phyloP scores from a whole-genome alignment of 2,329 filamentous ascomycete genomes.

The Aspergillus aculeatinus region DNA sequence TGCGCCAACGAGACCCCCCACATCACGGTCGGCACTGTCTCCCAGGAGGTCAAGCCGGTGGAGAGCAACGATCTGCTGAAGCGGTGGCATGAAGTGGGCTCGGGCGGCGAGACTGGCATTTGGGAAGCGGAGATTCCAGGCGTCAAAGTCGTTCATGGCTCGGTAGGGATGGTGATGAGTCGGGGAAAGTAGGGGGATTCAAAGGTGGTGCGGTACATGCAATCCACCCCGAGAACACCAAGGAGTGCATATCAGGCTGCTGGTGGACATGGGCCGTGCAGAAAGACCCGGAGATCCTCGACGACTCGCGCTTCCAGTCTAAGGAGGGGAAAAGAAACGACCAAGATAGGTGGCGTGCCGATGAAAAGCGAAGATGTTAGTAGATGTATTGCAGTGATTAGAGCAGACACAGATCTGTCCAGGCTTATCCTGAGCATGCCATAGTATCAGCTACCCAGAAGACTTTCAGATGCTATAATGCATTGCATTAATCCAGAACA shows the following conservation, averaged over 20 bases:
- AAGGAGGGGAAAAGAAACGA: neutral
- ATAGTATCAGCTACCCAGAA: too few relatives aligned
- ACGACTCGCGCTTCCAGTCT: constrained; percentile 74
- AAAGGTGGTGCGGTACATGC: constrained; percentile 81
- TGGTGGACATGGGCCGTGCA: constrained; percentile 79
- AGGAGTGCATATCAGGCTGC: constrained; percentile 86
- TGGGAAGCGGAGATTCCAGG: constrained; percentile 55
- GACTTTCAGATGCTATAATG: too few relatives aligned
- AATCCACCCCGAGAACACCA: constrained; percentile 89
- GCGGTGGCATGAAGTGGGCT: constrained; percentile 67
- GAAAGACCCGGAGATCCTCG: constrained; percentile 86
- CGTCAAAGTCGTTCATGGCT: constrained; percentile 56
- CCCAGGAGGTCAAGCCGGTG: constrained; percentile 75
- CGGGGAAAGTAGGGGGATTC: constrained; percentile 11
- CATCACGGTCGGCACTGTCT: constrained; percentile 82
- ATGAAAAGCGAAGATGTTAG: neutral
- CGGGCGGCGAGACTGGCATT: constrained; percentile 53
- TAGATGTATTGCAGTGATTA: too few relatives aligned
- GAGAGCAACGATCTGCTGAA: constrained; percentile 86
- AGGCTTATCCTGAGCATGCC: too few relatives aligned
- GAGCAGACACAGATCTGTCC: too few relatives aligned
- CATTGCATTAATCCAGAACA: too few relatives aligned
- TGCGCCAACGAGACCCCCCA: constrained; percentile 79
- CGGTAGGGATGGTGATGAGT: constrained; percentile 52
- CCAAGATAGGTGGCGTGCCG: too few relatives aligned